Conservation (phyloP, 441 rosid species). For the Manihot esculenta region DNA sequence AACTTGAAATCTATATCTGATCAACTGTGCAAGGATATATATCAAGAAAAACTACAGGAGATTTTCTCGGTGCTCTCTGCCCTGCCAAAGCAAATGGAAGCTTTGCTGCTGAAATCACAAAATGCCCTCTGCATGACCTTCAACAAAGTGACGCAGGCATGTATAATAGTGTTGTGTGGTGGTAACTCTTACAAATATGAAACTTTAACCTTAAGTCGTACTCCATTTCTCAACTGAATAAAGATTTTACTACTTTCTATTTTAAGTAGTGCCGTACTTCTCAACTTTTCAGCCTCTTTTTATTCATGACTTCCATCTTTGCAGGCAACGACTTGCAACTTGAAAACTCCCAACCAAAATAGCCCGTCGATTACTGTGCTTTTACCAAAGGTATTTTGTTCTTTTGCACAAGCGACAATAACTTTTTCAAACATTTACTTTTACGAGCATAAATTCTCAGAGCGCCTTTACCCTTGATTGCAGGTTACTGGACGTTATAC, state of each 20-base stretch:
- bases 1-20: slow-evolving; percentile 60
- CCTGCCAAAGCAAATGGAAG: slow-evolving; percentile 58
- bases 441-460: slow-evolving; percentile 8
- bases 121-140: slow-evolving; percentile 50
- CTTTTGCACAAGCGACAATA: slow-evolving; percentile 2
- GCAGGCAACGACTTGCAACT: slow-evolving; percentile 38
- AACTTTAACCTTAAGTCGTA: background rate
- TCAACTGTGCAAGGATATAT: slow-evolving; percentile 45
- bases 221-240: slow-evolving; percentile 4
- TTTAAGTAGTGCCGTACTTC: slow-evolving; percentile 2
- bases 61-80: slow-evolving; percentile 45
- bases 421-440: slow-evolving; percentile 8
- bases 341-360: slow-evolving; percentile 31
- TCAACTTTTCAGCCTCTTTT: slow-evolving; percentile 6
- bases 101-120: slow-evolving; percentile 45
- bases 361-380: slow-evolving; percentile 30
- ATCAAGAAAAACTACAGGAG: slow-evolving; percentile 52
- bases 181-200: background rate
- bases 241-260: background rate
- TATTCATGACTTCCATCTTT: slow-evolving; percentile 11
- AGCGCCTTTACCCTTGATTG: slow-evolving; percentile 20
- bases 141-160: slow-evolving; percentile 59
- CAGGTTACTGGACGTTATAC: slow-evolving; percentile 35
- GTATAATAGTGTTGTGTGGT: slow-evolving; percentile 7
- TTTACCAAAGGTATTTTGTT: slow-evolving; percentile 43